Base-by-base conservation (phyloP, 768 basidiomycete species). In the Xerocomellus amylosporus region DNA sequence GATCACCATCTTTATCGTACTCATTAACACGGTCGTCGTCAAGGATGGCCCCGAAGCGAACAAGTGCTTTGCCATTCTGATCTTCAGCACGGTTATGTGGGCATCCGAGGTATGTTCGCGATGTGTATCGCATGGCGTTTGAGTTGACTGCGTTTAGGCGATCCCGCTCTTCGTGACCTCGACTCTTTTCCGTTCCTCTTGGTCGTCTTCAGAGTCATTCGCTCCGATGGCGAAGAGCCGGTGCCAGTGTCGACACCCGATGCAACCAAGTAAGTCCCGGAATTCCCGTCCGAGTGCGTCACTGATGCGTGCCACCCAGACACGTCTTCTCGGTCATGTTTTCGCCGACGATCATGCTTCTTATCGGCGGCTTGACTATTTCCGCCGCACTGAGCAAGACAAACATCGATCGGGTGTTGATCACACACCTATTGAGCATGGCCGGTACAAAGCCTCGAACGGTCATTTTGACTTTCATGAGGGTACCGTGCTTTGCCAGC, bases 81-180 rank as follows among this genome's bases (percentile, higher is more conserved):
- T 86, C 3, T 91, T 98, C 61, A 90, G 91, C 60, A 97, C 95
- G 7, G 79, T 98, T 20, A 74, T 98, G 51, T 98, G 97, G 97
- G 96, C 96, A 19, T 88, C 93, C 5, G 97, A 99, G 85, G 93
- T 91, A 63, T 20, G 61, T 45, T 15, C 10, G 30, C 7, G 7
- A 5, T 13, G 3, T 9, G 9, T 37, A n/a, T 31, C 1, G 26
- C 54, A 20, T 34, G 28, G 22, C 19, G 14, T 39, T 17, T 9
- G 14, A 41, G 6, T 20, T 52, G 24, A 68, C 20, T 20, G 15
- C n/a, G 20, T 51, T 31, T 58, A 96, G 93, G 93, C 95, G 22
- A 94, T 98, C 55, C 94, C 97, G 2, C 80, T 98, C 8, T 99
- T 98, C 66, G 93, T 96, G n/a, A 99, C 97, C 0, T 96, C 94